These are phyloP conservation scores for Babesia ovata DNA, from an alignment of 169 alveolate species.

Conservation along the genomic window DNA sequence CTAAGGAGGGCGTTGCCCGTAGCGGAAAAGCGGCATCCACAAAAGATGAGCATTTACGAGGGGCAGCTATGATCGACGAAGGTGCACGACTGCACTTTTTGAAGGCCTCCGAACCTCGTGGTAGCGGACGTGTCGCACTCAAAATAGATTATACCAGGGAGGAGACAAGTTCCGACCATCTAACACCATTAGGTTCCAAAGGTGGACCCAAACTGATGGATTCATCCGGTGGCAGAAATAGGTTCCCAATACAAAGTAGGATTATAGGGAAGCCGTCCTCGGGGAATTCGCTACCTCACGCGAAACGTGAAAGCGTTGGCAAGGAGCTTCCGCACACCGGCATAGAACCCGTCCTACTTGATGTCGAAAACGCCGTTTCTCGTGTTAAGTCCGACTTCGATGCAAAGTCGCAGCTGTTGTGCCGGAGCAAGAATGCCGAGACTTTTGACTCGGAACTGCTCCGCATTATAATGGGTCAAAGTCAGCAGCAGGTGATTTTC, in stretches of 20 bases:
- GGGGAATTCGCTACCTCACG: background rate
- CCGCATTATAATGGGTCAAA: conserved; percentile 33
- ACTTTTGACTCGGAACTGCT: conserved; percentile 40
- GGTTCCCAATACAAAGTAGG: background rate
- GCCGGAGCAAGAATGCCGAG: conserved; percentile 25
- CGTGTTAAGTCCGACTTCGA: background rate
- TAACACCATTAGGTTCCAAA: background rate
- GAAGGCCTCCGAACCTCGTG: conserved; percentile 7
- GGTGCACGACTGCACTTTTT: background rate
- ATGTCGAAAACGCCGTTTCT: background rate
- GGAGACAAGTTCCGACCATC: background rate
- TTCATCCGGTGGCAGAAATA: background rate
- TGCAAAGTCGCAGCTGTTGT: conserved; percentile 22
- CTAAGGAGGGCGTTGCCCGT: too few species aligned
- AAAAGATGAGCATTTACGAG: too few species aligned
- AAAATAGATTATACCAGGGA: background rate
- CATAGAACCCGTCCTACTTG: background rate
- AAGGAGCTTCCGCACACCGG: background rate
- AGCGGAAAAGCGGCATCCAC: too few species aligned
- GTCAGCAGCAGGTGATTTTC: conserved; percentile 16
- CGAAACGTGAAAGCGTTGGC: background rate
- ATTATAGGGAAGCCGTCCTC: background rate
- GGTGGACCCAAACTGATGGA: background rate
- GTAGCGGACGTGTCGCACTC: background rate
- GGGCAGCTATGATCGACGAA: too few species aligned